Evolutionary conservation across 768 basidiomycete genomes (phyloP).

Genomic region (Astraeus odoratus): DNA sequence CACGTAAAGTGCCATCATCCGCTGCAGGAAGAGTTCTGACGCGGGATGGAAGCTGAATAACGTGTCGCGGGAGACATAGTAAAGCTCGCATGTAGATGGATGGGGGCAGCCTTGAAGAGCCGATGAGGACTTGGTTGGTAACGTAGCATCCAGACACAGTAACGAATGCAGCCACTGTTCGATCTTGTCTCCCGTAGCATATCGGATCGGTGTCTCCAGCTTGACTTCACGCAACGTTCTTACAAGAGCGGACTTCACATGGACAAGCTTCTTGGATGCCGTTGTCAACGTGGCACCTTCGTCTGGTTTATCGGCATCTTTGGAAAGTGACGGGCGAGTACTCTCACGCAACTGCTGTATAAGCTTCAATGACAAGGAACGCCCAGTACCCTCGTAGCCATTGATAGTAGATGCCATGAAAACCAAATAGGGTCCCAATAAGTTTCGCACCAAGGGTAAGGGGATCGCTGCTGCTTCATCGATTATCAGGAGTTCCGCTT

Average conservation of each 20-base stretch:
- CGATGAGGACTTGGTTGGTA: constrained; percentile 38
- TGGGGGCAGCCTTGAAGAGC: constrained; percentile 81
- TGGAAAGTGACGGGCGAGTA: constrained; percentile 71
- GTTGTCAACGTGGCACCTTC: constrained; percentile 32
- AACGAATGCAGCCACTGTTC: constrained; percentile 92
- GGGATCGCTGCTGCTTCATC: constrained; percentile 99
- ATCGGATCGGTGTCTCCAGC: constrained; percentile 92
- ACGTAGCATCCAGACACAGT: constrained; percentile 85
- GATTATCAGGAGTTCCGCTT: constrained; percentile 95
- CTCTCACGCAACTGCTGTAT: constrained; percentile 94
- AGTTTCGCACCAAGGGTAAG: constrained; percentile 88
- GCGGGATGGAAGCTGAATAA: constrained; percentile 97
- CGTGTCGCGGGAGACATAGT: constrained; percentile 92
- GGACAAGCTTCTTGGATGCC: constrained; percentile 49
- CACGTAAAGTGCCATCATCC: constrained; percentile 98
- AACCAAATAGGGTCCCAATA: constrained; percentile 93
- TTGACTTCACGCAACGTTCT: constrained; percentile 89
- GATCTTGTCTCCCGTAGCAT: constrained; percentile 76
- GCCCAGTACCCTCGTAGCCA: constrained; percentile 99
- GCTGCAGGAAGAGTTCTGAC: constrained; percentile 94
- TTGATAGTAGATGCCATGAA: constrained; percentile 99
- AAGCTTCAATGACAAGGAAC: constrained; percentile 94
- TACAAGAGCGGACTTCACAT: constrained; percentile 51
- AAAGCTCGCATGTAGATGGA: constrained; percentile 89
- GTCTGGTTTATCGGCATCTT: constrained; percentile 41